Percentiles rank a stretch among this genome's conserved stretches.
Conservation (phyloP, 495 filamentous ascomycete genomes). For the Tuber calosporum region DNA sequence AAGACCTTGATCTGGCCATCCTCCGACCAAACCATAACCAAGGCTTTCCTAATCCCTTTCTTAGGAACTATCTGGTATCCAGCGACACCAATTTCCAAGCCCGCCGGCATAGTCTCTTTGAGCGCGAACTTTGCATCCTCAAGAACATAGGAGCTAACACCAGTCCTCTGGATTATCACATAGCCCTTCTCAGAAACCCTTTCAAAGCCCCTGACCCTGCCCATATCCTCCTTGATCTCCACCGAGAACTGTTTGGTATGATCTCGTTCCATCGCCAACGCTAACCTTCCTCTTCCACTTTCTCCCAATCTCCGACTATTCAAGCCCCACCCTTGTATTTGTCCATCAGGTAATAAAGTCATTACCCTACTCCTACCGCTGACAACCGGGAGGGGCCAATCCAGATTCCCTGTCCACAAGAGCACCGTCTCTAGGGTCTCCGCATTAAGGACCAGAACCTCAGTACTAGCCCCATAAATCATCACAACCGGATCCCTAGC, state of each 20-base stretch:
- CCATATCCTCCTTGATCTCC: constrained; percentile 14
- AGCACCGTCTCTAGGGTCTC: constrained; percentile 33
- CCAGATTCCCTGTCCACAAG: constrained; percentile 33
- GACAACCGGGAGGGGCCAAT: constrained; percentile 34
- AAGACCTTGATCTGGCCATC: constrained; percentile 17
- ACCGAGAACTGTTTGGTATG: constrained; percentile 14
- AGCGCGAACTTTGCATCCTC: constrained; percentile 21
- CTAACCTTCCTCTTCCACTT: constrained; percentile 10
- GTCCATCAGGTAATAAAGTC: constrained; percentile 18
- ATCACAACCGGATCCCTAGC: constrained; percentile 17
- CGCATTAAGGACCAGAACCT: constrained; percentile 34
- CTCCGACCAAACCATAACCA: constrained; percentile 20
- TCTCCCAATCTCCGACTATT: constrained; percentile 5
- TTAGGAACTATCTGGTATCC: constrained; percentile 28
- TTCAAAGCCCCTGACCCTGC: constrained; percentile 20
- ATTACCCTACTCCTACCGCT: constrained; percentile 19
- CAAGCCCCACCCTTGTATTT: constrained; percentile 33
- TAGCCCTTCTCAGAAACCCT: constrained; percentile 21
- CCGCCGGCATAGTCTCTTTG: constrained; percentile 17
- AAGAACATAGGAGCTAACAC: constrained; percentile 26
- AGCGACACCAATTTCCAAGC: constrained; percentile 12
- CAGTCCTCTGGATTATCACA: constrained; percentile 24
- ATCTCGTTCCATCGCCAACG: constrained; percentile 21
- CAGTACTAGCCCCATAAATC: constrained; percentile 31
- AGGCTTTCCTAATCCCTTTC: constrained; percentile 4